These are phyloP conservation scores for Rubroshorea leprosula DNA, from an alignment of 345 rosid genomes.

Conservation along the genomic window DNA sequence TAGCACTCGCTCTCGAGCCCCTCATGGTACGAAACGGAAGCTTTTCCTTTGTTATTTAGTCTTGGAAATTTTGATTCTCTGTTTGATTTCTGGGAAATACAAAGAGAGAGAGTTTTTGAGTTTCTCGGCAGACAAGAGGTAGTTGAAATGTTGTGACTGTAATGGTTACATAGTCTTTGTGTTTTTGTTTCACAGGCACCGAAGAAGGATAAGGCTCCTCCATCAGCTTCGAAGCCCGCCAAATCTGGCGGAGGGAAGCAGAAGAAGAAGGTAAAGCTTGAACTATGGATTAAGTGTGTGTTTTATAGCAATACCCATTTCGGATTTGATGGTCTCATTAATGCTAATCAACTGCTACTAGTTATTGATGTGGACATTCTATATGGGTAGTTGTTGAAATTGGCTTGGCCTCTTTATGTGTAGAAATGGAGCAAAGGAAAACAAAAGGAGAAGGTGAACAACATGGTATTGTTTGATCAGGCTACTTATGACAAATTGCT, in stretches of 20 bases:
- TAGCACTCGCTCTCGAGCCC: neutral
- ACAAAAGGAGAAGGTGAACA: constrained; percentile 62
- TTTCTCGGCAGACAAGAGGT: neutral
- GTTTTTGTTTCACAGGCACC: constrained; percentile 8
- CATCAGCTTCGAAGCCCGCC: constrained; percentile 13
- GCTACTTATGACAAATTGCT: constrained; percentile 45
- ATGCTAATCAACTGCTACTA: neutral
- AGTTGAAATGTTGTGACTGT: neutral
- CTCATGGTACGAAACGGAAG: neutral
- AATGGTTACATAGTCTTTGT: neutral
- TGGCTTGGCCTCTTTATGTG: neutral
- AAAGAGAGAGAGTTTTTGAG: neutral
- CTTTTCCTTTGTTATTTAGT: neutral
- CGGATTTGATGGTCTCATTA: neutral
- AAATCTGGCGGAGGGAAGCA: constrained; percentile 18
- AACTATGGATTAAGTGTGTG: neutral
- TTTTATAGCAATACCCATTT: neutral
- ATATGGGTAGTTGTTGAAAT: neutral
- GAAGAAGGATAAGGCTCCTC: constrained; percentile 16
- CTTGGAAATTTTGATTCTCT: neutral
- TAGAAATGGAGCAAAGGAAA: constrained; percentile 62
- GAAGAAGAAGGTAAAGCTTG: constrained; percentile 15
- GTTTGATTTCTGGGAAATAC: neutral
- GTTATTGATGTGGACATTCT: neutral
- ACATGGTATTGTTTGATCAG: constrained; percentile 51